Evolutionary conservation across 2,329 filamentous ascomycete genomes (phyloP), one percentile per base, ranked within the genome.

Genomic region (Tolypocladium ovalisporum): DNA sequence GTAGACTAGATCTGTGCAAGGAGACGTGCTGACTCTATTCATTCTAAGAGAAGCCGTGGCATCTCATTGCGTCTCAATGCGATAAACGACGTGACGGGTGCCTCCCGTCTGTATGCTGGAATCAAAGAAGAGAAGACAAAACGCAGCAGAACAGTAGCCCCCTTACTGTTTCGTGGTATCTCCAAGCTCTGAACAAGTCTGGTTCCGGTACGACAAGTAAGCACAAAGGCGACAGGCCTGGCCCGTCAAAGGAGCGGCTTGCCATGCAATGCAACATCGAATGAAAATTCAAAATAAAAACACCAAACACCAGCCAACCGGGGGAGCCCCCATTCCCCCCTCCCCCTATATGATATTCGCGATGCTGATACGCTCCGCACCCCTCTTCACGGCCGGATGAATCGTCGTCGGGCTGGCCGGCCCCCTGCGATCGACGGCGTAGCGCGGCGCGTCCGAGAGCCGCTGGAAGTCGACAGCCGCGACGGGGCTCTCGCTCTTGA

Each of bases 301-400:
- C 27, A 10, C 47, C 17, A 2, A 27, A 44, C 19, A 24, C 53
- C 32, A 15, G 19, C 47, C 7, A 42, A n/a, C n/a, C 34, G 51
- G 22, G n/a, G n/a, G n/a, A n/a, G n/a, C n/a, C n/a, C n/a, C n/a
- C 37, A 13, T 9, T 22, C 10, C 35, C 13, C 22, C 9, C 10
- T 32, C 22, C 12, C 39, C 29, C 66, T 62, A 77, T 35, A 77
- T 77, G n/a, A 77, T 77, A 53, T 77, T 63, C 7, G 62, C 62
- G 44, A 63, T 63, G 42, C 70, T 68, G 49, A 72, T 70, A 1
- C 71, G 67, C 55, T 72, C 68, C 36, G 68, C 66, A 35, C 65
- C 62, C 42, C 65, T 62, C 49, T 62, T 65, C 10, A 57, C 55
- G 8, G 63, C 61, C 13, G 72, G 67, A 54, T 66, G 71, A 24